These are phyloP conservation scores for Starmerella bombicola DNA, from an alignment of 805 yeast species.

Conservation along the genomic window DNA sequence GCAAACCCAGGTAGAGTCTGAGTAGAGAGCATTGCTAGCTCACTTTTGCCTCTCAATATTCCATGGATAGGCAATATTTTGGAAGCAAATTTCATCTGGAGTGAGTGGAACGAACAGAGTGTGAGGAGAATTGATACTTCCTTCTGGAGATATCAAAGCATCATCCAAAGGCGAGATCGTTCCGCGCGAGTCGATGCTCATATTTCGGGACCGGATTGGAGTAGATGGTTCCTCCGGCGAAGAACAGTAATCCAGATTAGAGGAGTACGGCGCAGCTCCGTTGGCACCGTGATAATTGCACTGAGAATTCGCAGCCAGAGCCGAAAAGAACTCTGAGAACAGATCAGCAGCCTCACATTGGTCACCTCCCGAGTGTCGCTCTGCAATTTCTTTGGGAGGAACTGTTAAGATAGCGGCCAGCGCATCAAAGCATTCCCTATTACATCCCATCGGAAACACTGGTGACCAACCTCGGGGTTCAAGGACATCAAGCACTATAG, in stretches of 20 bases:
- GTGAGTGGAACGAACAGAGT: conserved; percentile 8
- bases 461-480: conserved; percentile 17
- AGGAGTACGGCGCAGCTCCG: not conserved
- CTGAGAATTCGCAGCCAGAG: not conserved
- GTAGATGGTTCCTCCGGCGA: conserved; percentile 6
- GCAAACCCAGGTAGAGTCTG: too few relatives aligned
- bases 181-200: not conserved
- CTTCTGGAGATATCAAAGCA: conserved; percentile 2
- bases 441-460: conserved; percentile 12
- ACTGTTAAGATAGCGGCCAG: conserved; percentile 19
- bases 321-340: conserved; percentile 11
- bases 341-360: conserved; percentile 4
- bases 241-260: too few relatives aligned
- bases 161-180: conserved; percentile 3
- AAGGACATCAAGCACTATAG: conserved; percentile 19
- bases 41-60: too few relatives aligned
- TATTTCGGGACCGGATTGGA: conserved; percentile 4
- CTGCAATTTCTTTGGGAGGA: conserved; percentile 18
- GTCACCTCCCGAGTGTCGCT: conserved; percentile 11
- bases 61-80: too few relatives aligned
- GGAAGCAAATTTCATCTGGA: conserved; percentile 1
- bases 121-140: not conserved
- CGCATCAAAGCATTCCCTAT: conserved; percentile 22
- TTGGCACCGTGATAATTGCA: not conserved
- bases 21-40: too few relatives aligned